Conservation (phyloP, 2,329 filamentous ascomycete species). For the Fusarium sp. region DNA sequence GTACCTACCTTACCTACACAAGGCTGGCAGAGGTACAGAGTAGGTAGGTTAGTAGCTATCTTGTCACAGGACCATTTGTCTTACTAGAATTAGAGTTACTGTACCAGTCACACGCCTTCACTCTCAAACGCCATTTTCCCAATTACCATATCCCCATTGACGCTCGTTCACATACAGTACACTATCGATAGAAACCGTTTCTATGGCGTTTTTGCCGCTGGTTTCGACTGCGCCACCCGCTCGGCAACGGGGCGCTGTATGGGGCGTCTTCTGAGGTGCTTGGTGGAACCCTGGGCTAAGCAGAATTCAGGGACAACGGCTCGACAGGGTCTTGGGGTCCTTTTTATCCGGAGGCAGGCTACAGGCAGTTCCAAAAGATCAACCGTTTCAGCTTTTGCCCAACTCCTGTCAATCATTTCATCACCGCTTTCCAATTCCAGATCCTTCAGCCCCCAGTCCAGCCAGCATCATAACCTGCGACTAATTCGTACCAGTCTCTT, state of each 20-base stretch:
- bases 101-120: no score
- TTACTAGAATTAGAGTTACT: no score
- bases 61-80: no score
- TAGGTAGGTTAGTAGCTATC: no score
- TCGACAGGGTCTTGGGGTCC: not conserved
- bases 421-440: conserved; percentile 23
- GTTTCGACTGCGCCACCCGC: conserved; percentile 35
- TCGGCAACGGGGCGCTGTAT: conserved; percentile 35
- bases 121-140: not conserved
- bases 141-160: not conserved
- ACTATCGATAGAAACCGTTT: conserved; percentile 2
- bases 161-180: no score
- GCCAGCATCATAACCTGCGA: conserved; percentile 9
- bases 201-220: conserved; percentile 10
- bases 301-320: conserved; percentile 12
- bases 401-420: conserved; percentile 40
- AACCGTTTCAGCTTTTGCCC: conserved; percentile 35
- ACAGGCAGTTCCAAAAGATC: conserved; percentile 15
- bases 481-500: not conserved
- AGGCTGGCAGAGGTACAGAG: conserved; percentile 11
- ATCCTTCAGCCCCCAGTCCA: not conserved
- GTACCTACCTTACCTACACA: not conserved
- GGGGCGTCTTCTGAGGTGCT: conserved; percentile 10
- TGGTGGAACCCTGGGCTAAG: not conserved
- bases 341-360: conserved; percentile 16